Evolutionary conservation across 1,284 basidiomycete genomes (phyloP), one percentile per base, ranked within the genome.

Genomic region (Ustilago vetiveriae): DNA sequence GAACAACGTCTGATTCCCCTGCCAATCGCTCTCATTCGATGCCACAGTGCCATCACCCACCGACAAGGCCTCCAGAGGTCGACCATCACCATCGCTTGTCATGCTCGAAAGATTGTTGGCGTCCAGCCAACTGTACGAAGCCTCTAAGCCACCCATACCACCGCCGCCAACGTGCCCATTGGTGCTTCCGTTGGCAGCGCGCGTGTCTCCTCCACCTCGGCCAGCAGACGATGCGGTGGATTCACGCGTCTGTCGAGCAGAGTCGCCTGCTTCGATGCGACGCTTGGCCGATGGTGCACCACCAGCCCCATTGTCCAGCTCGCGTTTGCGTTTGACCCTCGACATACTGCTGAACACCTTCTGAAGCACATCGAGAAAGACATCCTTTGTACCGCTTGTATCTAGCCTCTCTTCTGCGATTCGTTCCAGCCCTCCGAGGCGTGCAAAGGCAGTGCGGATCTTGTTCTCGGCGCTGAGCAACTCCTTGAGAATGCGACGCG

Each of bases 291-390:
- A 26, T 16, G 44, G 42, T 36, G 42, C 35, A 21, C 35, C 37
- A n/a, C 27, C 35, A 2, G 59, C 13, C 0, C 42, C 52, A 3
- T 27, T 23, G 8, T 57, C 49, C 22, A 48, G 22, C 10, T 46
- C 43, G n/a, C 55, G 51, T 33, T 67, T 67, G 45, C 64, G 56
- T 44, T 60, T 59, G 32, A 22, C 13, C 14, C 57, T 37, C 21
- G 46, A 45, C 7, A 41, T 45, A 16, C 58, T 37, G 43, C 42
- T 42, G 14, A 62, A 58, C 8, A 62, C 53, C 6, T 41, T 53
- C 14, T 59, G 53, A n/a, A 68, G 45, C 19, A 68, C 54, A 36
- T 68, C 54, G n/a, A 68, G 21, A 24, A 68, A 68, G 32, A 68
- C 46, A 22, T 68, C 65, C 29, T 57, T 62, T 26, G 65, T 62